These are phyloP conservation scores for Phytophthora ramorum DNA, from an alignment of 352 stramenopile species.

Conservation along the genomic window DNA sequence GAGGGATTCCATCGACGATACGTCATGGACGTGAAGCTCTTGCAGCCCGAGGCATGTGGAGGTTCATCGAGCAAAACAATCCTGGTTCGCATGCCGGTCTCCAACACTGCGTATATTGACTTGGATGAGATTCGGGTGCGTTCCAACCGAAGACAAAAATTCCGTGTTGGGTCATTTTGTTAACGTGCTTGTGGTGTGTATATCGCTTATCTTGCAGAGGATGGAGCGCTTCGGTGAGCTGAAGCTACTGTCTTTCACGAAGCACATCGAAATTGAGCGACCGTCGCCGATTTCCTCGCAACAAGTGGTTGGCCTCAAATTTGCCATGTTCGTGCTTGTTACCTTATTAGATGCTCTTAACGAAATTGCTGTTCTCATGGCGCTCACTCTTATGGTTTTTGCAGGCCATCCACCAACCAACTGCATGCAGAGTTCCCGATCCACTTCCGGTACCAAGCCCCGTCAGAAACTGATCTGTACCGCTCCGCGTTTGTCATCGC, in stretches of 20 bases:
- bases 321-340: constrained; percentile 43
- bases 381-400: background rate
- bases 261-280: constrained; percentile 75
- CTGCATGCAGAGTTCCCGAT: constrained; percentile 55
- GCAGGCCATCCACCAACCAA: constrained; percentile 21
- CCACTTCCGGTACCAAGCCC: constrained; percentile 70
- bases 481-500: constrained; percentile 47
- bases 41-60: constrained; percentile 16
- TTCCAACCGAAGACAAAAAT: background rate
- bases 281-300: constrained; percentile 59
- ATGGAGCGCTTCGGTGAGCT: constrained; percentile 64
- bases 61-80: constrained; percentile 25
- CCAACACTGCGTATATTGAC: constrained; percentile 54
- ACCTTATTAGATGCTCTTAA: background rate
- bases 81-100: constrained; percentile 48
- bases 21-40: constrained; percentile 39
- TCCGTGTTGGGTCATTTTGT: background rate
- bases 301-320: constrained; percentile 55
- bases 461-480: constrained; percentile 47
- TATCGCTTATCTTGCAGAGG: constrained; percentile 31
- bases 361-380: background rate
- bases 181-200: constrained; percentile 3
- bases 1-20: constrained; percentile 60
- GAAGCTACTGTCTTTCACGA: constrained; percentile 49
- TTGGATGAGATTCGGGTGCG: constrained; percentile 64